Percentiles rank a stretch among this genome's conserved stretches.
Evolutionary conservation across 2,329 filamentous ascomycete species (phyloP).

Genomic region (Chaetomium olivaceum): DNA sequence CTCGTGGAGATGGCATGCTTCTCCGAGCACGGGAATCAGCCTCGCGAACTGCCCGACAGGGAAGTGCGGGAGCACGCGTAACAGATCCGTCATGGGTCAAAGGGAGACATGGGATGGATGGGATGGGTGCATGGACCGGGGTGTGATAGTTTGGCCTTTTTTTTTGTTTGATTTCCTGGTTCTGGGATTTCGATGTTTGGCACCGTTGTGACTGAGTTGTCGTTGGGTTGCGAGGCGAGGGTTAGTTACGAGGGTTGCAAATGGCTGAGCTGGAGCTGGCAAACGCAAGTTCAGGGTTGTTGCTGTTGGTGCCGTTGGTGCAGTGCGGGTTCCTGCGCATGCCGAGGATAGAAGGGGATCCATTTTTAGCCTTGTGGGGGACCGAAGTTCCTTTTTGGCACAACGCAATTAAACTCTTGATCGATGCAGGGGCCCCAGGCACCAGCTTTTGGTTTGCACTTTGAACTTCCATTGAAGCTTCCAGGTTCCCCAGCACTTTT

Average conservation of each 20-base stretch:
- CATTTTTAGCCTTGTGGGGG: conserved; percentile 19
- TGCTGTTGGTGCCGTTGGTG: no score
- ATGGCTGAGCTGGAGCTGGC: neutral
- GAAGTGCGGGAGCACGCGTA: conserved; percentile 79
- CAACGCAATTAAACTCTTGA: conserved; percentile 20
- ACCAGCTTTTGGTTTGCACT: neutral
- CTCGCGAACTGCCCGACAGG: conserved; percentile 68
- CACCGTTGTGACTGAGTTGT: neutral
- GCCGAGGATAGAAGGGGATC: neutral
- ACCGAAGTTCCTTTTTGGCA: neutral
- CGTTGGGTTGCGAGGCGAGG: neutral
- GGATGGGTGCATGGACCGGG: conserved; percentile 21
- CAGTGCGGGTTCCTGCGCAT: conserved; percentile 4
- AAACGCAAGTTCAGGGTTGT: neutral
- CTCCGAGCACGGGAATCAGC: conserved; percentile 80
- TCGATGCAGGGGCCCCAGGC: conserved; percentile 17
- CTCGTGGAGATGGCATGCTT: conserved; percentile 72
- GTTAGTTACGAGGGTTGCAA: no score
- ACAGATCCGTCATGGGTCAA: conserved; percentile 76
- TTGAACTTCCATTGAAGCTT: neutral
- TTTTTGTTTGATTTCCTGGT: neutral
- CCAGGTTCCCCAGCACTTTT: neutral
- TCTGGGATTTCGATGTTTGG: neutral
- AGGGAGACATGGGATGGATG: conserved; percentile 4
- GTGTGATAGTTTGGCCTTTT: conserved; percentile 1